Percentiles rank a stretch among this genome's conserved stretches.
These are phyloP conservation scores for Parietaria judaica DNA, from an alignment of 306 rosid species.

Conservation along the genomic window DNA sequence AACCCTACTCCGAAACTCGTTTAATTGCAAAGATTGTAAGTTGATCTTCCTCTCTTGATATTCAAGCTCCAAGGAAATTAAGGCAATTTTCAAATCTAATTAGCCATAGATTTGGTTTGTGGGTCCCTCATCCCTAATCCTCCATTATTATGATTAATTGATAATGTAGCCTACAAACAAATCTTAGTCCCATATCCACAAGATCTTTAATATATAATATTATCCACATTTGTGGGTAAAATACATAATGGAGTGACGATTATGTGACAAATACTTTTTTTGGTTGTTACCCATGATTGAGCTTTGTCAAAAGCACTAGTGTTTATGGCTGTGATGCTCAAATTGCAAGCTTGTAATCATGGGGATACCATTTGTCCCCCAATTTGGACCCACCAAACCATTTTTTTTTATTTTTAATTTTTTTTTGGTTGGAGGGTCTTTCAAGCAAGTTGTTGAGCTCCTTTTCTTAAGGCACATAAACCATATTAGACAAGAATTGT, in stretches of 20 bases:
- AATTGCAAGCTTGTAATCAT: conserved; percentile 57
- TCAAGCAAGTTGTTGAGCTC: conserved; percentile 12
- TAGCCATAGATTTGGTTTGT: neutral
- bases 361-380: conserved; percentile 79
- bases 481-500: conserved; percentile 13
- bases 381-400: conserved; percentile 38
- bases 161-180: conserved; percentile 32
- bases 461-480: conserved; percentile 26
- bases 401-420: conserved; percentile 13
- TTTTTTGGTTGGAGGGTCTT: neutral
- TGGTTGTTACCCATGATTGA: conserved; percentile 20
- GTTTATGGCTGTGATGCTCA: conserved; percentile 36
- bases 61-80: neutral
- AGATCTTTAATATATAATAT: conserved; percentile 30
- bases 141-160: conserved; percentile 31
- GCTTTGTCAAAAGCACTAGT: conserved; percentile 30
- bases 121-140: conserved; percentile 8
- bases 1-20: too few species aligned
- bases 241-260: conserved; percentile 23
- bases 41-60: neutral
- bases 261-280: conserved; percentile 6
- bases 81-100: conserved; percentile 1
- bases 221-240: conserved; percentile 9
- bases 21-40: too few species aligned
- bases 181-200: conserved; percentile 27